Evolutionary conservation across 2,329 filamentous ascomycete genomes (phyloP).

Genomic region (Nemania diffusa): DNA sequence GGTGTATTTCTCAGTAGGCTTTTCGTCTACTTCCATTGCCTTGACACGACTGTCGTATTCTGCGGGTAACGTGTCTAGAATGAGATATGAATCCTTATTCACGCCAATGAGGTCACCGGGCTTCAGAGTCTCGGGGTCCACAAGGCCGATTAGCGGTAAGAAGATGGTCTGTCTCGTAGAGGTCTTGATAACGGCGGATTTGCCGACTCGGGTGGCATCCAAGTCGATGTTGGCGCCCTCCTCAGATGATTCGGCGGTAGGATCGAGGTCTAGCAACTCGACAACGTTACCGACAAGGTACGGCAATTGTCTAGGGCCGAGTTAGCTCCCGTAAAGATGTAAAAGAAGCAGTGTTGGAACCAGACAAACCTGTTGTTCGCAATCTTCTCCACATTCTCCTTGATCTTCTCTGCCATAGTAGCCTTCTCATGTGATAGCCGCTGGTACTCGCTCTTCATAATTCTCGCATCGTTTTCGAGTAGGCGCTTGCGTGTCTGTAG

Average conservation of each 20-base stretch:
- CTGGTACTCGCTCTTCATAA: constrained; percentile 98
- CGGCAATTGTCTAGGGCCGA: constrained; percentile 81
- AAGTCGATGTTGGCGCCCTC: constrained; percentile 99
- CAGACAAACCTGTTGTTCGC: constrained; percentile 89
- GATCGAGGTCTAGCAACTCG: constrained; percentile 95
- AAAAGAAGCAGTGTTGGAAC: neutral
- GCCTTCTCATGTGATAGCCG: constrained; percentile 94
- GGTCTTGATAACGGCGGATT: constrained; percentile 99
- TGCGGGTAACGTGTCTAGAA: constrained; percentile 94
- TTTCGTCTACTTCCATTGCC: constrained; percentile 99
- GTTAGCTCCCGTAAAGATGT: constrained; percentile 25
- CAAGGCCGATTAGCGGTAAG: constrained; percentile 93
- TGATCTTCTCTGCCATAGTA: constrained; percentile 98
- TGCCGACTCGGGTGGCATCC: constrained; percentile 94
- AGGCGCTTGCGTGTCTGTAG: constrained; percentile 90
- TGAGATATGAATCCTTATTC: constrained; percentile 98
- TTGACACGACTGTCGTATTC: constrained; percentile 99
- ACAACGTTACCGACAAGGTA: constrained; percentile 99
- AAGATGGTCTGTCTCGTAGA: constrained; percentile 99
- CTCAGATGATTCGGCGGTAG: constrained; percentile 93
- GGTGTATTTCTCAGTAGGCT: constrained; percentile 98
- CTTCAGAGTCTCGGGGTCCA: constrained; percentile 94
- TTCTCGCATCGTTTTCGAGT: constrained; percentile 95
- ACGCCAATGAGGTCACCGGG: constrained; percentile 97
- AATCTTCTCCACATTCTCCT: constrained; percentile 99